A percentile compares a stretch with the other conserved stretches of the same genome.
These are phyloP conservation scores for Rosa multiflora DNA, from an alignment of 306 rosid species.

Conservation along the genomic window DNA sequence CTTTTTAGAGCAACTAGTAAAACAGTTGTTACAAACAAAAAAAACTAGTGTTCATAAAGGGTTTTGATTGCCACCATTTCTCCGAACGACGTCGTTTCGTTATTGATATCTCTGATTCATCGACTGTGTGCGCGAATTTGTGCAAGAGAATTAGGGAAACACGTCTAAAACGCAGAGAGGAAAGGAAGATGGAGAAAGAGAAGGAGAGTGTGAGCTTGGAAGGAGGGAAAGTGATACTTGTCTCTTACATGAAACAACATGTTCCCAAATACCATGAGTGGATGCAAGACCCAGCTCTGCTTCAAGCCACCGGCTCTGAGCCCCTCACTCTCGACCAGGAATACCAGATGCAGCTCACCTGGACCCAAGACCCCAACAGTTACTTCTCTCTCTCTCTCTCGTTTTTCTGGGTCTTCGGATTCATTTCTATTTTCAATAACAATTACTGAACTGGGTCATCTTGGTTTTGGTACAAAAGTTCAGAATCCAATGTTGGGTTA, in stretches of 20 bases:
- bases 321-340: constrained; percentile 83
- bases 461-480: background rate
- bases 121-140: no score
- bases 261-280: constrained; percentile 79
- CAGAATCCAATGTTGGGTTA: background rate
- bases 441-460: constrained; percentile 12
- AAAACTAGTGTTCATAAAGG: no score
- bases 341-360: constrained; percentile 82
- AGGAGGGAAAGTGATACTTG: constrained; percentile 66
- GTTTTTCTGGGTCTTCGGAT: background rate
- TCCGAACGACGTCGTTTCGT: no score
- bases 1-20: no score
- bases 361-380: constrained; percentile 81
- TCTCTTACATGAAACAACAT: constrained; percentile 80
- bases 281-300: constrained; percentile 85
- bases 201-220: constrained; percentile 59
- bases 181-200: constrained; percentile 17
- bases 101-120: no score
- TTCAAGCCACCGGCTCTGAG: constrained; percentile 84
- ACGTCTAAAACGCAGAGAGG: background rate
- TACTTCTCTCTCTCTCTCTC: constrained; percentile 17
- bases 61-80: no score
- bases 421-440: background rate
- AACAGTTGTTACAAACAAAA: no score
- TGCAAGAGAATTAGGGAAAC: no score